Percentiles rank a stretch among this genome's conserved stretches.
These are phyloP conservation scores for Sutorius australiensis DNA, from an alignment of 768 basidiomycete species.

Conservation along the genomic window DNA sequence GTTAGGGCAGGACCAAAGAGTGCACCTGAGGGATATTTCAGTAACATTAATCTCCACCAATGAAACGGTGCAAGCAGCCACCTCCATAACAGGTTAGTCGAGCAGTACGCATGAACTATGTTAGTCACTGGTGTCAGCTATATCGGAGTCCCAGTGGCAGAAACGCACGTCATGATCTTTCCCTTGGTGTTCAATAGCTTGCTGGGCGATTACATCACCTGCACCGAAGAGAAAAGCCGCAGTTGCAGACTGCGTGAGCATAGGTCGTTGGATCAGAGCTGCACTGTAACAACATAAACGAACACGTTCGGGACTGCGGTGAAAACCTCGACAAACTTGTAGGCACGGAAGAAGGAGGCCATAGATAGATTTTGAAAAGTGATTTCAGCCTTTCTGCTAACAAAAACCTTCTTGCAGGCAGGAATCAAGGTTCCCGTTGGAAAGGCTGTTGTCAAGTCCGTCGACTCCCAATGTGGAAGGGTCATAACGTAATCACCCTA, in stretches of 20 bases:
- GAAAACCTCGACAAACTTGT: constrained; percentile 34
- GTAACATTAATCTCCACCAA: not conserved
- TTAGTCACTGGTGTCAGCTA: not conserved
- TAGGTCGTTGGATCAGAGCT: constrained; percentile 56
- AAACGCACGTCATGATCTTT: constrained; percentile 68
- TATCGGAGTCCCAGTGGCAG: not conserved
- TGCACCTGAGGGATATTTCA: constrained; percentile 37
- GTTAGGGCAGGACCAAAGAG: constrained; percentile 82
- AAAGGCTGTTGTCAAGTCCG: not conserved
- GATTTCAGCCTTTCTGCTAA: not conserved
- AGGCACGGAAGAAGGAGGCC: constrained; percentile 43
- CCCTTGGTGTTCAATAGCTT: constrained; percentile 71
- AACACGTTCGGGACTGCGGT: not conserved
- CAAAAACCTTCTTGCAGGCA: not conserved
- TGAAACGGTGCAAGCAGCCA: constrained; percentile 12
- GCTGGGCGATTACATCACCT: constrained; percentile 84
- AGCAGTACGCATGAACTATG: constrained; percentile 55
- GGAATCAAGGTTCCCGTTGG: not conserved
- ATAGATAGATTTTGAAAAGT: constrained; percentile 22
- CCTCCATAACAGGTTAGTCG: constrained; percentile 74
- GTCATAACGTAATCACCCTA: not conserved
- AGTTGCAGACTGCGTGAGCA: constrained; percentile 56
- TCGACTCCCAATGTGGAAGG: not conserved
- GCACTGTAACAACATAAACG: constrained; percentile 38
- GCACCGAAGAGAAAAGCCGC: constrained; percentile 66